phyloP scores from a whole-genome alignment of 148 eudicot species.

The Chenopodium quinoa region DNA sequence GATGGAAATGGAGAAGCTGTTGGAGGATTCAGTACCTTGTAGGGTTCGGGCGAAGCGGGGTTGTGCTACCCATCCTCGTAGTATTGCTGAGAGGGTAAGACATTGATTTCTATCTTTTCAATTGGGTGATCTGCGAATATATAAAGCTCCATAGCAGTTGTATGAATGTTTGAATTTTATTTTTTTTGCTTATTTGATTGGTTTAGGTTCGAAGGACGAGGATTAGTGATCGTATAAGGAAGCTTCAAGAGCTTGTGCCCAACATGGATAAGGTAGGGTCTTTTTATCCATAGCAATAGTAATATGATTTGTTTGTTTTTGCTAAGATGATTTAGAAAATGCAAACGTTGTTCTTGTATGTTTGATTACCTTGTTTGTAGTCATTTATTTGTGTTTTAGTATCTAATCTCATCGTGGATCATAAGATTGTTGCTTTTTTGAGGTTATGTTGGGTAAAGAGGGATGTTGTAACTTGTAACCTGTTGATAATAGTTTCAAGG shows the following conservation, averaged over 20 bases:
- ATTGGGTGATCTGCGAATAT: neutral
- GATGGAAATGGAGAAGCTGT: slow-evolving; percentile 80
- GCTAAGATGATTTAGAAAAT: neutral
- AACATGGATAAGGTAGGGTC: slow-evolving; percentile 84
- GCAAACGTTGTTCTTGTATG: neutral
- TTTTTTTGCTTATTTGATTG: neutral
- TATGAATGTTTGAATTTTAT: neutral
- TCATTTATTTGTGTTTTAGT: neutral
- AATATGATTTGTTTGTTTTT: neutral
- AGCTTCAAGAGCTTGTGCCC: slow-evolving; percentile 94
- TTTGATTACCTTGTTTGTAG: neutral
- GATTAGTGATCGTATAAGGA: slow-evolving; percentile 90
- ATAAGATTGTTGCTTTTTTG: neutral
- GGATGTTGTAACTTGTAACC: neutral
- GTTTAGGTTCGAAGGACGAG: slow-evolving; percentile 82
- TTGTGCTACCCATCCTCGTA: slow-evolving; percentile 98
- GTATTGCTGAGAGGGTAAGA: slow-evolving; percentile 91
- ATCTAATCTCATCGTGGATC: neutral
- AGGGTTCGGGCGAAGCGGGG: slow-evolving; percentile 95
- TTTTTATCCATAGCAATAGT: neutral
- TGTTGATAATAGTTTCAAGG: neutral
- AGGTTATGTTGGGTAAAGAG: neutral
- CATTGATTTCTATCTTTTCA: neutral
- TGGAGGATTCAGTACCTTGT: slow-evolving; percentile 86
- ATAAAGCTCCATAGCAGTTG: neutral